Evolutionary conservation across 371 early-diverging fungal species (phyloP).

Genomic region (Batkoa obscura): DNA sequence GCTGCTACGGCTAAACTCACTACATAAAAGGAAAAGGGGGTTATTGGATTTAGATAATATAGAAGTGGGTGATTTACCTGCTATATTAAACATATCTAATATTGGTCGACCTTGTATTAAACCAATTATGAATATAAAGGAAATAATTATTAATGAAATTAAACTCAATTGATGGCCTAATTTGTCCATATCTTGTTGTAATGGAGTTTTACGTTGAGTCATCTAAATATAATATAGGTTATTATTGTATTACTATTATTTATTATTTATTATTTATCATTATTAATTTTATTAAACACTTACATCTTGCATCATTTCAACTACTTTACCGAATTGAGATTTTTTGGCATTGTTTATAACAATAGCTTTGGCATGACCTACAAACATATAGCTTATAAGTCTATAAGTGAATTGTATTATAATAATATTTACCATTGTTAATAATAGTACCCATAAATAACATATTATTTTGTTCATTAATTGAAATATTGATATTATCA

Average conservation of each 20-base stretch:
- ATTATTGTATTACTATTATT: neutral
- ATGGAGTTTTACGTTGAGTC: constrained; percentile 60
- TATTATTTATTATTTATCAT: no score
- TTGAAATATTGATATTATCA: constrained; percentile 25
- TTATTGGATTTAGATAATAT: neutral
- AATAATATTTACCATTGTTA: constrained; percentile 26
- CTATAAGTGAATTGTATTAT: neutral
- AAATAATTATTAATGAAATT: constrained; percentile 71
- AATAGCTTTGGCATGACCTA: constrained; percentile 55
- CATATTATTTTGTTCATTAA: constrained; percentile 63
- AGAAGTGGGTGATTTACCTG: constrained; percentile 18
- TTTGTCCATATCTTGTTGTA: constrained; percentile 72
- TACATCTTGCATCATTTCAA: constrained; percentile 66
- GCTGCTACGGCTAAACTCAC: constrained; percentile 57
- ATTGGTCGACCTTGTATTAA: neutral
- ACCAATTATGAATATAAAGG: constrained; percentile 75
- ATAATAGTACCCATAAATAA: constrained; percentile 80
- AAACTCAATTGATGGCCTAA: constrained; percentile 69
- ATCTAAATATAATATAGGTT: constrained; percentile 17
- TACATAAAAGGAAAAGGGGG: constrained; percentile 29
- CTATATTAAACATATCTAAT: constrained; percentile 73
- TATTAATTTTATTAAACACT: neutral
- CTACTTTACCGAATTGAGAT: constrained; percentile 77
- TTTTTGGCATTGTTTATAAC: constrained; percentile 67
- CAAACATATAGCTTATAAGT: neutral